Evolutionary conservation across 2,329 filamentous ascomycete genomes (phyloP), one percentile per base, ranked within the genome.

Genomic region (Biscogniauxia marginata): DNA sequence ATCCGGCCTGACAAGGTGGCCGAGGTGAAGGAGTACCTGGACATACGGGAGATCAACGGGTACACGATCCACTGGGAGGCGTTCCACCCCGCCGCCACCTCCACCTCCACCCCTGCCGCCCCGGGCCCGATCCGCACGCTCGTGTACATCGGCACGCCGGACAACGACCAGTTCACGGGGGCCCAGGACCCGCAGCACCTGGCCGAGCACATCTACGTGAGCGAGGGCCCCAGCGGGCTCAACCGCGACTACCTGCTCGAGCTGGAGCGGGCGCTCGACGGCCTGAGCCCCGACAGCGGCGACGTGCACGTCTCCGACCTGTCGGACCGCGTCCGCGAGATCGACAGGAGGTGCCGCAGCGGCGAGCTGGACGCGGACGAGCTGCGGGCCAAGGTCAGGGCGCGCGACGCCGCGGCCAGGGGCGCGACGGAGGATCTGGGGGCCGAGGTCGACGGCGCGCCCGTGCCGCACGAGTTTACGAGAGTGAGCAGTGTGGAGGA

Each of bases 31-130:
- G 83, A 87, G 56, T 97, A 97, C 72, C 89, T 99, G 49, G 93
- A 98, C 73, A 93, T 97, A 63, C 88, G 95, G 47, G 95, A 99
- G 75, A 96, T 98, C 70, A 96, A 98, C 75, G 95, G 95, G 22
- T 99, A 99, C 75, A 90, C 87, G 53, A 96, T 96, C 63, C 93
- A 97, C 74, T 91, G 92, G 73, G 91, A 92, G 23, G 85, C 89
- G 0, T 97, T 98, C 72, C 80, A 93, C 66, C 86, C 88, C 6
- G 79, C 83, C 3, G 6, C 59, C 2, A 5, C 50, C 7, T 18
- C 49, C 9, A 3, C 24, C 7, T 34, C 18, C 24, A 3, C 25
- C 22, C 16, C 49, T 19, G 61, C 72, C 46, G 60, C 60, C 18
- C 20, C 66, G n/a, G 70, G 69, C 3, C 64, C 74, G 19, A 81